These are phyloP conservation scores for Drosera capensis DNA, from an alignment of 148 eudicot genomes.

Conservation along the genomic window DNA sequence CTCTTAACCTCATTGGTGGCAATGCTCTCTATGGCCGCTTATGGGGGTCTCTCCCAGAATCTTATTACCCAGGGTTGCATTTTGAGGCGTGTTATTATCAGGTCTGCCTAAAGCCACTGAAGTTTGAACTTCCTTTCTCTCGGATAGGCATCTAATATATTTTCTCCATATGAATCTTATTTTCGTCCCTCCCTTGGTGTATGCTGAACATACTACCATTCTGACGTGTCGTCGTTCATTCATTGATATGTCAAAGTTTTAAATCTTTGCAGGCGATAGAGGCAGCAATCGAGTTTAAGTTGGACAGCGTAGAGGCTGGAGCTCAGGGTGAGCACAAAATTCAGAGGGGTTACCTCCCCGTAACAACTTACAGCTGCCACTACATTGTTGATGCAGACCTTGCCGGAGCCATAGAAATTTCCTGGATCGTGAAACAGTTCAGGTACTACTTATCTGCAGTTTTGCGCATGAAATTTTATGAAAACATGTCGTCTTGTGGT, in stretches of 20 bases:
- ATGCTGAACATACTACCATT: no score
- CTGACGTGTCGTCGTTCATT: no score
- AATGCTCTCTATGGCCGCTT: conserved; percentile 78
- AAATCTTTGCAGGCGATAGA: conserved; percentile 99
- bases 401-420: conserved; percentile 47
- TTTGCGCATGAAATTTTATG: no score
- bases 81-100: conserved; percentile 99
- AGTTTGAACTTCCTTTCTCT: no score
- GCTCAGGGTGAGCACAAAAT: conserved; percentile 99
- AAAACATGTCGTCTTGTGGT: no score
- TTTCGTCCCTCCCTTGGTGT: no score
- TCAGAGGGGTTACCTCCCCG: conserved; percentile 89
- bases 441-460: no score
- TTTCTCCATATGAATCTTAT: no score
- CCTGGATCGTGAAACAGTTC: conserved; percentile 61
- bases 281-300: conserved; percentile 88
- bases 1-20: conserved; percentile 93
- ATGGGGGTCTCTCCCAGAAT: conserved; percentile 81
- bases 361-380: conserved; percentile 78
- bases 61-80: conserved; percentile 81
- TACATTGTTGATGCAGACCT: conserved; percentile 64
- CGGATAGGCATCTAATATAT: no score
- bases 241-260: no score
- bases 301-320: conserved; percentile 91
- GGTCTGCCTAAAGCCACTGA: no score